Base-by-base conservation (phyloP, 2,329 filamentous ascomycete species). In the Colletotrichum gigasporum region DNA sequence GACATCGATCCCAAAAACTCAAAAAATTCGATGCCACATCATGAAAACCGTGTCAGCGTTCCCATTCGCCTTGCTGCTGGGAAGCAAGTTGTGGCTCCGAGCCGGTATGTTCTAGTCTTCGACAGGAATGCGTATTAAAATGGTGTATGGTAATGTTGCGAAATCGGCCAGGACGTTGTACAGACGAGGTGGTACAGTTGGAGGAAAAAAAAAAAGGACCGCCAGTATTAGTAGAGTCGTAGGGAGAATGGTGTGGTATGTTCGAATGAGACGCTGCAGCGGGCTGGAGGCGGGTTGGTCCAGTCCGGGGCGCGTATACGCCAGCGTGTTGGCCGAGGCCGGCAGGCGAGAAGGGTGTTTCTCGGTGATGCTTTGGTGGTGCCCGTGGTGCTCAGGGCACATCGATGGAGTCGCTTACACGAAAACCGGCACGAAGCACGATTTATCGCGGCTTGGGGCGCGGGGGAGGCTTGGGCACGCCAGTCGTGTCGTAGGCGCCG, bases 401-500 rank as follows among this genome's bases (percentile, higher is more conserved):
- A 30, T 52, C 30, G 37, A 22, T 34, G 34, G 51, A n/a, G 51
- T 53, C 8, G 57, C 28, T 42, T 20, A 24, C 22, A 35, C 39
- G 18, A 24, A 35, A 34, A 28, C 20, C 18, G 16, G 44, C 28
- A 18, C 28, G 50, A 34, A 20, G 47, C 28, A 14, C n/a, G 50
- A 51, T 66, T 77, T 75, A 80, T 70, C 69, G 74, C 58, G 77
- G 78, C 72, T 78, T 77, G 53, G 79, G 79, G 52, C 75, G 76
- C 56, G 78, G 79, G 26, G 78, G 78, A 59, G 82, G 82, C 75
- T 84, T 84, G 62, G 78, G 75, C 22, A 83, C 75, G 47, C 81
- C 81, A 22, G 82, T 84, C 67, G 81, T 83, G 69, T 85, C 83
- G 70, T 85, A 85, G 68, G 81, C 82, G 63, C 83, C 82, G 62